These are phyloP conservation scores for Gloeopeniophorella convolvens DNA, from an alignment of 768 basidiomycete genomes.

Conservation along the genomic window DNA sequence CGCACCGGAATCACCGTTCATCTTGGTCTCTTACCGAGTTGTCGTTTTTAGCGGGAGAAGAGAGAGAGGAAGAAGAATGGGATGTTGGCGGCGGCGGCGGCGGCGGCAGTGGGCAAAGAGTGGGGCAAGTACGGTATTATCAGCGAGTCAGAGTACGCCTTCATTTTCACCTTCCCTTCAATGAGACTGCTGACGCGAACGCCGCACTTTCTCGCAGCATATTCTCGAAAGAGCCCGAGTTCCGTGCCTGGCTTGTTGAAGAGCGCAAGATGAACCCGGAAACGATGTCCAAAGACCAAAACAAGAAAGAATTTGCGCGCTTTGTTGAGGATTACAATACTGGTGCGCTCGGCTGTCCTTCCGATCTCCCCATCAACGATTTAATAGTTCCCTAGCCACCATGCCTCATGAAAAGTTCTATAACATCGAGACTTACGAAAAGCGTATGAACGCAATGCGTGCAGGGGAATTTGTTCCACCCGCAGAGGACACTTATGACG, in stretches of 20 bases:
- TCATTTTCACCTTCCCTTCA: neutral
- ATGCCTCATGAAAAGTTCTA: slow-evolving; percentile 95
- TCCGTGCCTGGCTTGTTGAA: slow-evolving; percentile 89
- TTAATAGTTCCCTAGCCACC: slow-evolving; percentile 50
- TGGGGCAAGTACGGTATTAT: slow-evolving; percentile 94
- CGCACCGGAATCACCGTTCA: slow-evolving; percentile 21
- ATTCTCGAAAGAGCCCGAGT: slow-evolving; percentile 79
- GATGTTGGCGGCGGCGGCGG: slow-evolving; percentile 37
- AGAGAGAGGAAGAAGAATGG: slow-evolving; percentile 66
- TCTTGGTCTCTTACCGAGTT: neutral
- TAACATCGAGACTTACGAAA: slow-evolving; percentile 79
- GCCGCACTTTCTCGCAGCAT: slow-evolving; percentile 50
- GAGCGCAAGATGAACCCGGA: slow-evolving; percentile 90
- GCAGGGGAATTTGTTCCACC: slow-evolving; percentile 79
- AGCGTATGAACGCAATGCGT: slow-evolving; percentile 76
- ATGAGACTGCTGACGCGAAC: neutral
- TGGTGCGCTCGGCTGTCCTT: slow-evolving; percentile 35
- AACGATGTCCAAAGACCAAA: slow-evolving; percentile 77
- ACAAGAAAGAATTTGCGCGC: slow-evolving; percentile 75
- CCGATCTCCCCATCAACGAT: slow-evolving; percentile 1
- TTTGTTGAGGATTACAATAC: slow-evolving; percentile 86
- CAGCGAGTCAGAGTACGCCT: slow-evolving; percentile 71
- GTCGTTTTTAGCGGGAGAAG: slow-evolving; percentile 42
- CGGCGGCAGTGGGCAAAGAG: slow-evolving; percentile 47
- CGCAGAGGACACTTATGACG: slow-evolving; percentile 67